phyloP scores from a whole-genome alignment of 2,329 filamentous ascomycete genomes.

The Chrysosphaeria jannelii region DNA sequence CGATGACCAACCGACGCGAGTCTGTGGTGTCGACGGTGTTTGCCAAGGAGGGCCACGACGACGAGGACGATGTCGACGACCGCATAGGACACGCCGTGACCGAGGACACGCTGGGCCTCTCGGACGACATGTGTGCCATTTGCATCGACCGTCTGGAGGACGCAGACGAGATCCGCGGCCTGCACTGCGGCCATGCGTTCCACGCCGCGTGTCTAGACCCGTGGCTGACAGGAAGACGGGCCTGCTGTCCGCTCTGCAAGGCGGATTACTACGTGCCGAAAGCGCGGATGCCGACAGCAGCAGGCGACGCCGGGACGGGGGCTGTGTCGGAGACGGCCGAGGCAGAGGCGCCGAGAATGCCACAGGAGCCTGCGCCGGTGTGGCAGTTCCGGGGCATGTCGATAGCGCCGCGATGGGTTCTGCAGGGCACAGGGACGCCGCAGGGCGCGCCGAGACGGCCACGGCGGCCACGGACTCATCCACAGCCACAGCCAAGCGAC shows the following conservation, averaged over 20 bases:
- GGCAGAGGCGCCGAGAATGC: neutral
- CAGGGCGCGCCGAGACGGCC: neutral
- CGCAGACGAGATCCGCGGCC: constrained; percentile 75
- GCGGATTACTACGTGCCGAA: constrained; percentile 93
- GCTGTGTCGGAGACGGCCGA: constrained; percentile 1
- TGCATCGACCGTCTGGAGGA: constrained; percentile 87
- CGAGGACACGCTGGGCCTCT: constrained; percentile 48
- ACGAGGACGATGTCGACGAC: constrained; percentile 28
- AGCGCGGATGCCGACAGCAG: constrained; percentile 19
- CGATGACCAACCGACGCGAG: neutral
- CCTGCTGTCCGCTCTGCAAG: constrained; percentile 93
- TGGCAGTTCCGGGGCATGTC: no score
- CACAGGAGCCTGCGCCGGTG: neutral
- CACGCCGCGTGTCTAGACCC: constrained; percentile 88
- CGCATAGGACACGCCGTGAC: constrained; percentile 55
- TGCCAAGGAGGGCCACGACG: constrained; percentile 4
- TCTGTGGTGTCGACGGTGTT: constrained; percentile 1
- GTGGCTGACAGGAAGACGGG: constrained; percentile 79
- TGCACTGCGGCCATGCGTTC: constrained; percentile 94
- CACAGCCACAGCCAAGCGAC: no score
- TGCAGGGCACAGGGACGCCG: neutral
- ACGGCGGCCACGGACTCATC: no score
- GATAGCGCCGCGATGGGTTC: no score
- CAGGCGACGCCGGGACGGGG: neutral
- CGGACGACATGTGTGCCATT: constrained; percentile 84